Percentiles rank a stretch among this genome's conserved stretches.
These are phyloP conservation scores for Jackrogersella multiformis DNA, from an alignment of 495 filamentous ascomycete genomes.

Conservation along the genomic window DNA sequence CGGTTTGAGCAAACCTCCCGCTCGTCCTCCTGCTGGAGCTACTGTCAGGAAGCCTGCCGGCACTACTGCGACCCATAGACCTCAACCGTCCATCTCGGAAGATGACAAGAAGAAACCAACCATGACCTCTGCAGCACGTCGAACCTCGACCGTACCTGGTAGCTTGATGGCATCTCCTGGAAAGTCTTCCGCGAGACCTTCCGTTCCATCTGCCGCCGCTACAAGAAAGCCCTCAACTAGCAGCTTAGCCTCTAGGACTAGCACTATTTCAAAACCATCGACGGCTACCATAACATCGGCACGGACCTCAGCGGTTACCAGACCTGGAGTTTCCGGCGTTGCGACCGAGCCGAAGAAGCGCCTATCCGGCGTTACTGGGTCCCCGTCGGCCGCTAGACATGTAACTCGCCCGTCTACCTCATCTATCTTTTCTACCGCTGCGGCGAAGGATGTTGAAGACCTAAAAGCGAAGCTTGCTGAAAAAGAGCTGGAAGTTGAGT, in stretches of 20 bases:
- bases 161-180: conserved; percentile 51
- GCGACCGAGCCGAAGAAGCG: conserved; percentile 61
- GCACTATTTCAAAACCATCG: conserved; percentile 42
- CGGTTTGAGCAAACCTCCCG: conserved; percentile 51
- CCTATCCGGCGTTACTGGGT: conserved; percentile 51
- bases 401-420: conserved; percentile 53
- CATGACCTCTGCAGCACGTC: conserved; percentile 51
- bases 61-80: conserved; percentile 51
- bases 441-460: conserved; percentile 60
- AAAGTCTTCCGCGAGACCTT: conserved; percentile 49
- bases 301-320: conserved; percentile 41
- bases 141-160: conserved; percentile 49
- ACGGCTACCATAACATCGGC: conserved; percentile 45
- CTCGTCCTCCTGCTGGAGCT: conserved; percentile 47
- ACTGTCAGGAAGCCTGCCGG: conserved; percentile 51
- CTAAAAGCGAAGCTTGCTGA: conserved; percentile 62
- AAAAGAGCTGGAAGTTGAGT: conserved; percentile 58
- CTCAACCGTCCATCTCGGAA: conserved; percentile 57
- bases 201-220: conserved; percentile 48
- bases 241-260: conserved; percentile 44
- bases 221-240: conserved; percentile 52
- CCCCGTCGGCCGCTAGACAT: conserved; percentile 45
- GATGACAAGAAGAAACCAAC: conserved; percentile 57
- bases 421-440: conserved; percentile 44
- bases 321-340: conserved; percentile 47